Percentiles rank a stretch among this genome's conserved stretches.
Conservation (phyloP, 352 stramenopile genomes). For the Globisporangium sylvaticum region DNA sequence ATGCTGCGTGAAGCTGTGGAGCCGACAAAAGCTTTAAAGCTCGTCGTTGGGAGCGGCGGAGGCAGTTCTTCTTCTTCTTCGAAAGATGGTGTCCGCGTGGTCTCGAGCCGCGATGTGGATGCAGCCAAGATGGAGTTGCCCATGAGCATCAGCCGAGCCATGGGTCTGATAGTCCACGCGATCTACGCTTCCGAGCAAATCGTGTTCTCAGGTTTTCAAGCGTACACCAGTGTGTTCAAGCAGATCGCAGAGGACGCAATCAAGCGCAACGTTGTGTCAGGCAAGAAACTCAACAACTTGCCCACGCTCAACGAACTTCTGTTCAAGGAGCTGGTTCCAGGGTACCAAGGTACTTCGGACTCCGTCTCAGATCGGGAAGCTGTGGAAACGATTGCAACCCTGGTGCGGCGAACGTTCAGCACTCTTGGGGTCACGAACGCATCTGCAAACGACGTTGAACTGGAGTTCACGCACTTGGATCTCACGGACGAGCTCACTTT, state of each 20-base stretch:
- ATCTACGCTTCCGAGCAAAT: background rate
- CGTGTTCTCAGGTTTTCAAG: background rate
- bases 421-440: background rate
- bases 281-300: background rate
- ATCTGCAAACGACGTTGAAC: background rate
- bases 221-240: background rate
- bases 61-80: background rate
- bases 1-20: background rate
- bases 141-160: background rate
- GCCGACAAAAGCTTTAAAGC: background rate
- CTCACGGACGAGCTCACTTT: background rate
- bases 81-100: background rate
- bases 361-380: background rate
- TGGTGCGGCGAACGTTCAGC: background rate
- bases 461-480: conserved; percentile 6
- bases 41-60: background rate
- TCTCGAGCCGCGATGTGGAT: background rate
- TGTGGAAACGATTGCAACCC: background rate
- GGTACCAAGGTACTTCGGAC: background rate
- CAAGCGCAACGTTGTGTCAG: background rate
- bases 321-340: background rate
- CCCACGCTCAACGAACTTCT: background rate
- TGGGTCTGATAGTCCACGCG: background rate
- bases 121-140: background rate
- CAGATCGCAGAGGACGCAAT: background rate